Evolutionary conservation across 2,329 filamentous ascomycete genomes (phyloP).

Genomic region (Colletotrichum kahawae): DNA sequence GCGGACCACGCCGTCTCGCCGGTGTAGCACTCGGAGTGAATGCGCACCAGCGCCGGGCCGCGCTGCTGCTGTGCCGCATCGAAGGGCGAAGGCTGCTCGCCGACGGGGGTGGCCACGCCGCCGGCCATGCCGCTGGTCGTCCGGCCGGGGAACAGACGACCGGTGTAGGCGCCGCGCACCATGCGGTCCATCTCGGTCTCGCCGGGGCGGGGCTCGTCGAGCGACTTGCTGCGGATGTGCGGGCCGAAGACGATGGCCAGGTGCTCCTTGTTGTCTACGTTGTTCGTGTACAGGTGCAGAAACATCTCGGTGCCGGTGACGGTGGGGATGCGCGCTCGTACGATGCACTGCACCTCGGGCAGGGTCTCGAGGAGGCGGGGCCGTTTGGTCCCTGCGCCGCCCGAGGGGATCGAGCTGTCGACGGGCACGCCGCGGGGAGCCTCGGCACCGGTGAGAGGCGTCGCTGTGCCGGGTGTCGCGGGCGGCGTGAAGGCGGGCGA

Average conservation of each 20-base stretch:
- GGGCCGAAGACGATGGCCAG: constrained; percentile 95
- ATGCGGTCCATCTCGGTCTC: constrained; percentile 91
- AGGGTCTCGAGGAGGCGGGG: constrained; percentile 77
- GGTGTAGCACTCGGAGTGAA: constrained; percentile 98
- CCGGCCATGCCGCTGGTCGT: constrained; percentile 71
- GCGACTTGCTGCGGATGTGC: constrained; percentile 74
- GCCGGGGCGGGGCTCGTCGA: constrained; percentile 74
- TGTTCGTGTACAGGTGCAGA: constrained; percentile 91
- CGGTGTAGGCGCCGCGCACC: constrained; percentile 92
- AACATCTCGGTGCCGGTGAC: constrained; percentile 95
- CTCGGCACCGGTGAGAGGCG: constrained; percentile 44
- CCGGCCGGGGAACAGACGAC: constrained; percentile 83
- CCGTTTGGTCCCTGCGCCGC: constrained; percentile 66
- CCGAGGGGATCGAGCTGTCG: constrained; percentile 61
- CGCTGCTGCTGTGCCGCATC: not conserved
- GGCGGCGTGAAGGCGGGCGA: constrained; percentile 86
- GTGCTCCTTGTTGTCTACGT: constrained; percentile 93
- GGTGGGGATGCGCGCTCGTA: constrained; percentile 93
- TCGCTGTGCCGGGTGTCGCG: constrained; percentile 64
- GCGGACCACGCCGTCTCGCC: constrained; percentile 99
- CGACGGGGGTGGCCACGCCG: constrained; percentile 31
- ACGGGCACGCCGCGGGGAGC: constrained; percentile 61
- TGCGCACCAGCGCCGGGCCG: constrained; percentile 79
- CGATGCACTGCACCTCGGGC: constrained; percentile 89
- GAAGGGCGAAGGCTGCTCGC: constrained; percentile 8